A percentile compares a stretch with the other conserved stretches of the same genome.
Evolutionary conservation across 106 monocot species (phyloP).

Genomic region (Iris macrosiphon): DNA sequence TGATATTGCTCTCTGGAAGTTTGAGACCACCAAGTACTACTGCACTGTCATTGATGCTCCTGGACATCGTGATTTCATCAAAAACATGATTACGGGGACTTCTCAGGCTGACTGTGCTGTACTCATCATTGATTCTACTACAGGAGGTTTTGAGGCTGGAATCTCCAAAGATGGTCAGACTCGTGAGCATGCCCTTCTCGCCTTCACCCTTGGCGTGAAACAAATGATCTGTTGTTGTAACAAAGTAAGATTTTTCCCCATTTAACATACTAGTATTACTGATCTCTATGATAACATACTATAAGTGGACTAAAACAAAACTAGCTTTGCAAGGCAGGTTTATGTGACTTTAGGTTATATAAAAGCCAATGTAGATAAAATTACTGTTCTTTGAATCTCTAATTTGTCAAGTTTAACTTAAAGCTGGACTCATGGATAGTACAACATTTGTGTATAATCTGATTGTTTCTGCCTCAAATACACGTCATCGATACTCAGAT

Average conservation of each 20-base stretch:
- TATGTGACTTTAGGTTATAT: no score
- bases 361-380: no score
- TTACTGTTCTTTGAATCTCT: no score
- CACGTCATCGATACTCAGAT: no score
- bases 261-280: no score
- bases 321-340: no score
- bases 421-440: no score
- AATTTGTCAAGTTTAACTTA: no score
- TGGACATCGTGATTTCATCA: conserved; percentile 39
- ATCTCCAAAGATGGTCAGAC: conserved; percentile 44
- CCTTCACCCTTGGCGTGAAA: conserved; percentile 36
- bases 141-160: conserved; percentile 41
- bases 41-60: conserved; percentile 46
- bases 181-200: conserved; percentile 35
- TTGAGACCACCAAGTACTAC: conserved; percentile 35
- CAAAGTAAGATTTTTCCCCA: conserved; percentile 15
- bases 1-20: conserved; percentile 35
- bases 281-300: no score
- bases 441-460: no score
- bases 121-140: conserved; percentile 33
- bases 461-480: no score
- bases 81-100: conserved; percentile 39
- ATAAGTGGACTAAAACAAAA: no score
- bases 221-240: conserved; percentile 46
- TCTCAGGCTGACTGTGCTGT: conserved; percentile 39